Conservation (phyloP, 1,284 basidiomycete species). For the Omphalotus olearius region DNA sequence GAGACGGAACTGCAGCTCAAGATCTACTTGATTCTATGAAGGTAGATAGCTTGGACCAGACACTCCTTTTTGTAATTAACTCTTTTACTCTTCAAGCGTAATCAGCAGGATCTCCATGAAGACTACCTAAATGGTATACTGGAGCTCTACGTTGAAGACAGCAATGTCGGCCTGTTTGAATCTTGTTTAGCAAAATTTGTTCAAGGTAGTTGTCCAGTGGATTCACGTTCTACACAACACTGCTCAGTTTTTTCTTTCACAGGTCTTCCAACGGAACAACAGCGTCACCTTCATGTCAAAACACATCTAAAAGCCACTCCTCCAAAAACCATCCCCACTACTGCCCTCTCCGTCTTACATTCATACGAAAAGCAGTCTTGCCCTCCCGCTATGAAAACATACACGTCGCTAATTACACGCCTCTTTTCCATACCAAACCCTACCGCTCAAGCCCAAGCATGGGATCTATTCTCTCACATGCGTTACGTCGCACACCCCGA, state of each 20-base stretch:
- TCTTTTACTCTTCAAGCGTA: constrained; percentile 26
- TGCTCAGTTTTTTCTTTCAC: not conserved
- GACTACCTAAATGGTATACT: constrained; percentile 43
- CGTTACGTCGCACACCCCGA: constrained; percentile 87
- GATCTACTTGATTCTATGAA: constrained; percentile 41
- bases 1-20: constrained; percentile 32
- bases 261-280: constrained; percentile 47
- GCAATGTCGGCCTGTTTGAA: constrained; percentile 45
- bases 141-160: constrained; percentile 41
- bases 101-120: constrained; percentile 34
- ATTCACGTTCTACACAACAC: not conserved
- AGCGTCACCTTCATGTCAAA: constrained; percentile 68
- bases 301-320: constrained; percentile 46
- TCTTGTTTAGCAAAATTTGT: constrained; percentile 37
- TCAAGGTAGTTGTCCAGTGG: constrained; percentile 30
- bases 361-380: constrained; percentile 55
- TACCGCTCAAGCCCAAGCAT: constrained; percentile 68
- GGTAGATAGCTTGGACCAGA: constrained; percentile 28
- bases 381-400: constrained; percentile 61
- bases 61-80: not conserved
- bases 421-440: constrained; percentile 52
- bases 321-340: constrained; percentile 40
- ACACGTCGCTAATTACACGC: constrained; percentile 56
- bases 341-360: constrained; percentile 60
- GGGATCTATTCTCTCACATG: constrained; percentile 96